Evolutionary conservation across 2,329 filamentous ascomycete species (phyloP).

Genomic region (Bipolaris bicolor): DNA sequence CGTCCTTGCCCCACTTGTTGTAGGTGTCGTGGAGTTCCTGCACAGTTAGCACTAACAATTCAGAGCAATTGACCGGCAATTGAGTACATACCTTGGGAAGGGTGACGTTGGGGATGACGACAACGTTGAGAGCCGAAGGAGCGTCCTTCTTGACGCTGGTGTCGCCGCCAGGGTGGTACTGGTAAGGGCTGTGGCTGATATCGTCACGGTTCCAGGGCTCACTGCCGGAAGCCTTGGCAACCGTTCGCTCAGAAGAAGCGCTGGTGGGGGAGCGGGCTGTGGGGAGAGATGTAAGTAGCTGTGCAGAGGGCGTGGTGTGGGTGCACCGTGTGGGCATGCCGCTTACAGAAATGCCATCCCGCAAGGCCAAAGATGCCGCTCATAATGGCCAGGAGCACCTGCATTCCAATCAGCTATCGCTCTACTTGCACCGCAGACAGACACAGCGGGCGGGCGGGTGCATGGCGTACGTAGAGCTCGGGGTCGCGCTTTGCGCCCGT

Average conservation of each 20-base stretch:
- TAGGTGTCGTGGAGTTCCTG: conserved; percentile 92
- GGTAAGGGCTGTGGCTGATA: conserved; percentile 62
- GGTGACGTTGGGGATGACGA: conserved; percentile 91
- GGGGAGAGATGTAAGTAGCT: conserved; percentile 29
- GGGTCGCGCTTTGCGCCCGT: conserved; percentile 72
- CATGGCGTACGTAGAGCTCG: conserved; percentile 71
- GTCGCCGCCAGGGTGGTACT: conserved; percentile 80
- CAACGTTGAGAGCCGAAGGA: conserved; percentile 92
- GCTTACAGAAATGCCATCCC: conserved; percentile 84
- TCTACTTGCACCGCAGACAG: neutral
- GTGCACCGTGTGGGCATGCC: neutral
- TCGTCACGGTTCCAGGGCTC: conserved; percentile 88
- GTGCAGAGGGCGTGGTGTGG: neutral
- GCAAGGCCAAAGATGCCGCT: conserved; percentile 83
- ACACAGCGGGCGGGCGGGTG: neutral
- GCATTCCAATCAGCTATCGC: conserved; percentile 34
- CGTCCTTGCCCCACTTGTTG: conserved; percentile 99
- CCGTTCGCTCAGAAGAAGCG: conserved; percentile 78
- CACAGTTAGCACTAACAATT: conserved; percentile 3
- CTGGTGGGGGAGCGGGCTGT: conserved; percentile 82
- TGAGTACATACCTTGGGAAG: conserved; percentile 68
- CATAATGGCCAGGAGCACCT: conserved; percentile 95
- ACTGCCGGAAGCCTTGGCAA: conserved; percentile 74
- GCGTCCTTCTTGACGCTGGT: conserved; percentile 80
- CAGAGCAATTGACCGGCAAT: neutral